Percentiles rank a stretch among this genome's conserved stretches.
Conservation (phyloP, 306 rosid species). For the Bauhinia variegata region DNA sequence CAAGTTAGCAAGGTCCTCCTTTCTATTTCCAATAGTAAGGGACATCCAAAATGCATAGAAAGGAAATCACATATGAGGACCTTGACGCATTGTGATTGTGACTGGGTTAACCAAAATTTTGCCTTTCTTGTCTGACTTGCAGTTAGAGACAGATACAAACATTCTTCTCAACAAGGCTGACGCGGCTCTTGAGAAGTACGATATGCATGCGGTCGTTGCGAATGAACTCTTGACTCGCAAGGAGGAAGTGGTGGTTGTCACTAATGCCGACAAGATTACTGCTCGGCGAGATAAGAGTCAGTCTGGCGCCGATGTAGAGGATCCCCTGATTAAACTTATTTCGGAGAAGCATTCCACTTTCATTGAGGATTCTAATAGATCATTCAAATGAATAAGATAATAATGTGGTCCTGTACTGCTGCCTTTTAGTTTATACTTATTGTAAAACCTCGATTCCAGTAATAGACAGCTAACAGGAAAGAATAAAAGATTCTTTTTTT, state of each 20-base stretch:
- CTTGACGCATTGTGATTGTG: constrained; percentile 7
- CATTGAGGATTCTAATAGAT: constrained; percentile 41
- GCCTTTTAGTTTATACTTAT: neutral
- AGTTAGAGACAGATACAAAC: constrained; percentile 91
- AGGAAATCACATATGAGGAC: constrained; percentile 11
- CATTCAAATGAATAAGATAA: constrained; percentile 19
- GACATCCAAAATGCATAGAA: constrained; percentile 14
- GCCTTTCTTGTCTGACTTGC: constrained; percentile 34
- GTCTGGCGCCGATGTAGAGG: constrained; percentile 65
- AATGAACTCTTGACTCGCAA: constrained; percentile 85
- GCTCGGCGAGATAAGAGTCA: constrained; percentile 58
- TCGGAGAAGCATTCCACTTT: constrained; percentile 65
- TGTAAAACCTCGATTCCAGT: neutral
- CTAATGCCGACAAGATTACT: constrained; percentile 49
- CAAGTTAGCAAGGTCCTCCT: constrained; percentile 9
- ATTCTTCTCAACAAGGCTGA: constrained; percentile 83
- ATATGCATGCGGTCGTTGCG: constrained; percentile 90
- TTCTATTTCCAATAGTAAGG: neutral
- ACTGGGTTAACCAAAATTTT: constrained; percentile 17
- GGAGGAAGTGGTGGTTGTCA: constrained; percentile 82
- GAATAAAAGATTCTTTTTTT: constrained; percentile 7
- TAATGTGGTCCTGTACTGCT: constrained; percentile 12
- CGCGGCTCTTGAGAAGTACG: constrained; percentile 74
- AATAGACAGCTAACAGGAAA: constrained; percentile 7
- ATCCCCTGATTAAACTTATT: constrained; percentile 67